Evolutionary conservation across 1,139 yeast species (phyloP).

Genomic region (Scheffersomyces lignicola): DNA sequence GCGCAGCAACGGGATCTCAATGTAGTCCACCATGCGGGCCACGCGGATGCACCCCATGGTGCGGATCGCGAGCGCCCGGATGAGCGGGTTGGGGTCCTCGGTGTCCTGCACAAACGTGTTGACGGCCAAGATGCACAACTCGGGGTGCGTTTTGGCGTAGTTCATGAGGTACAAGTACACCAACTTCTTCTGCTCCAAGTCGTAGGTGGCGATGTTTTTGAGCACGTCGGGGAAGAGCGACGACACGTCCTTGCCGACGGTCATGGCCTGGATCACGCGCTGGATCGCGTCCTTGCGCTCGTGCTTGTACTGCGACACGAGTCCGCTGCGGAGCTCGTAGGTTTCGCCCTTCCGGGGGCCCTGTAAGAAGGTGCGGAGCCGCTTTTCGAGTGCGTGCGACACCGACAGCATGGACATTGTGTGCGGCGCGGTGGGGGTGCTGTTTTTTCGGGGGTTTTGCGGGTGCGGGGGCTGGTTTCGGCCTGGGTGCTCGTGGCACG

Average conservation of each 20-base stretch:
- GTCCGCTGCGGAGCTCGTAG: slow-evolving; percentile 81
- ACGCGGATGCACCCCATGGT: slow-evolving; percentile 99
- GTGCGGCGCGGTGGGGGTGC: too few species aligned
- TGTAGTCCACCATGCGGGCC: slow-evolving; percentile 90
- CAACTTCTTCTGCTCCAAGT: slow-evolving; percentile 92
- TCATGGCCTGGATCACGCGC: slow-evolving; percentile 97
- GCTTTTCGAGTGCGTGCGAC: slow-evolving; percentile 44
- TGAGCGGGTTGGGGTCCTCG: slow-evolving; percentile 95
- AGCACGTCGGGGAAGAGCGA: slow-evolving; percentile 93
- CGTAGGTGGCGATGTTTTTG: slow-evolving; percentile 96
- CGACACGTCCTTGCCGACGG: slow-evolving; percentile 97
- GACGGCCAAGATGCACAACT: slow-evolving; percentile 91
- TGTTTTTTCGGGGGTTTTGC: too few species aligned
- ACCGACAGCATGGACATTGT: slow-evolving; percentile 5
- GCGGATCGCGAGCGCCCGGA: slow-evolving; percentile 92
- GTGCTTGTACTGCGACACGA: slow-evolving; percentile 91
- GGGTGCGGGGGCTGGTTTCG: too few species aligned
- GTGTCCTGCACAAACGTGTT: slow-evolving; percentile 97
- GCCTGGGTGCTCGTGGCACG: too few species aligned
- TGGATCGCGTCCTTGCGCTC: slow-evolving; percentile 97
- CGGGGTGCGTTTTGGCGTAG: slow-evolving; percentile 96
- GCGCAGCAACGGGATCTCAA: slow-evolving; percentile 84
- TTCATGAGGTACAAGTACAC: slow-evolving; percentile 95
- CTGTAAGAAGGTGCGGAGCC: slow-evolving; percentile 43
- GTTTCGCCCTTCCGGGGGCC: slow-evolving; percentile 71